phyloP scores from a whole-genome alignment of 306 rosid genomes.

The Argentina anserina region DNA sequence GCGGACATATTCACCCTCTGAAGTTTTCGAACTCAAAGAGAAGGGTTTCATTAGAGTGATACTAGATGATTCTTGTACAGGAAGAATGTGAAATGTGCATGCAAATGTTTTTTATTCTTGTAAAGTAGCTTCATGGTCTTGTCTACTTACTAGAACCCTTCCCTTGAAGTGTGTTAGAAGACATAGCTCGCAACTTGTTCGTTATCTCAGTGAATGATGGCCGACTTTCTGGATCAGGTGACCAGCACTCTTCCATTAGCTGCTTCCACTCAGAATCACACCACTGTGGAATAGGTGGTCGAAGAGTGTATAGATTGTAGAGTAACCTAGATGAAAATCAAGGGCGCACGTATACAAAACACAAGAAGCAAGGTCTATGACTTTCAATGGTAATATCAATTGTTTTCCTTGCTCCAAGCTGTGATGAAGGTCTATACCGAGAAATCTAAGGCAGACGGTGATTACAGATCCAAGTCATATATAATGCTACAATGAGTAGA shows the following conservation, averaged over 20 bases:
- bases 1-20: slow-evolving; percentile 7
- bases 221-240: slow-evolving; percentile 55
- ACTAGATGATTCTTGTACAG: slow-evolving; percentile 6
- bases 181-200: slow-evolving; percentile 53
- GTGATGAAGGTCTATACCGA: neutral
- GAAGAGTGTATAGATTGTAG: slow-evolving; percentile 40
- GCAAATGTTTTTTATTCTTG: slow-evolving; percentile 18
- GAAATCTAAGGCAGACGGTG: neutral
- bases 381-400: neutral
- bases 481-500: neutral
- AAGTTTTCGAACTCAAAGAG: slow-evolving; percentile 1
- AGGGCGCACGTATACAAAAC: neutral
- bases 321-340: neutral
- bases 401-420: too few relatives aligned
- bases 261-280: slow-evolving; percentile 67
- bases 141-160: slow-evolving; percentile 33
- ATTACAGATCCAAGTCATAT: neutral
- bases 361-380: neutral
- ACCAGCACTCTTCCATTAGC: slow-evolving; percentile 80
- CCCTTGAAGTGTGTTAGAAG: slow-evolving; percentile 34
- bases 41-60: slow-evolving; percentile 8
- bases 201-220: slow-evolving; percentile 71
- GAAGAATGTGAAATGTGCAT: slow-evolving; percentile 9
- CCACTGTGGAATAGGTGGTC: slow-evolving; percentile 52
- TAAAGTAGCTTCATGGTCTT: slow-evolving; percentile 17